Evolutionary conservation across 331 rosid genomes (phyloP).

Genomic region (Malus hybrid): DNA sequence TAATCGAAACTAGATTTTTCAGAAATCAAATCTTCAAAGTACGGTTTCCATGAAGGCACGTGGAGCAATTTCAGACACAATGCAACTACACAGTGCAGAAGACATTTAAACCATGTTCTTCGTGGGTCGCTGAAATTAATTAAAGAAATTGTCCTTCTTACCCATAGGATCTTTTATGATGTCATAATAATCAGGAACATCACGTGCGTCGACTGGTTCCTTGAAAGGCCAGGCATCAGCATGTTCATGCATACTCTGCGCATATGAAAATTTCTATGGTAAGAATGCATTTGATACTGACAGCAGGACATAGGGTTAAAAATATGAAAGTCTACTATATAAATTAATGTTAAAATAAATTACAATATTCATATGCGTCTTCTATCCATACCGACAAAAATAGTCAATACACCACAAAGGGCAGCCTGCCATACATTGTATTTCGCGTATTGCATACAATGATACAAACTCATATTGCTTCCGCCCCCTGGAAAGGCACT

Average conservation of each 20-base stretch:
- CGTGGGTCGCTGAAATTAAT: neutral
- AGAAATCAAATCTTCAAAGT: neutral
- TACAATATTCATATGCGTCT: neutral
- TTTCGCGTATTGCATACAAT: neutral
- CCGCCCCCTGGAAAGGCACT: neutral
- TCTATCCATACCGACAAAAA: neutral
- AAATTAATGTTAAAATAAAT: neutral
- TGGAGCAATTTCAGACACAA: neutral
- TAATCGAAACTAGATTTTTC: neutral
- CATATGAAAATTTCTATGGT: slow-evolving; percentile 2
- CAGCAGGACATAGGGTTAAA: neutral
- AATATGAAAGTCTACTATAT: neutral
- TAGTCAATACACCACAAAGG: neutral
- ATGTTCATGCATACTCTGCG: slow-evolving; percentile 74
- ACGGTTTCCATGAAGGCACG: neutral
- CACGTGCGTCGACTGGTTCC: slow-evolving; percentile 91
- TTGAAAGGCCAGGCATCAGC: slow-evolving; percentile 97
- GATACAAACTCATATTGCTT: neutral
- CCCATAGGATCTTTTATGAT: slow-evolving; percentile 97
- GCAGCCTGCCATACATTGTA: neutral
- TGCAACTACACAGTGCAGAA: neutral
- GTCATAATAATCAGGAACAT: slow-evolving; percentile 95
- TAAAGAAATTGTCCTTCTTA: slow-evolving; percentile 32
- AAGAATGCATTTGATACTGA: neutral
- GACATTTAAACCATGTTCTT: neutral